Conservation (phyloP, 345 rosid genomes). For the Anastatica hierochuntica region DNA sequence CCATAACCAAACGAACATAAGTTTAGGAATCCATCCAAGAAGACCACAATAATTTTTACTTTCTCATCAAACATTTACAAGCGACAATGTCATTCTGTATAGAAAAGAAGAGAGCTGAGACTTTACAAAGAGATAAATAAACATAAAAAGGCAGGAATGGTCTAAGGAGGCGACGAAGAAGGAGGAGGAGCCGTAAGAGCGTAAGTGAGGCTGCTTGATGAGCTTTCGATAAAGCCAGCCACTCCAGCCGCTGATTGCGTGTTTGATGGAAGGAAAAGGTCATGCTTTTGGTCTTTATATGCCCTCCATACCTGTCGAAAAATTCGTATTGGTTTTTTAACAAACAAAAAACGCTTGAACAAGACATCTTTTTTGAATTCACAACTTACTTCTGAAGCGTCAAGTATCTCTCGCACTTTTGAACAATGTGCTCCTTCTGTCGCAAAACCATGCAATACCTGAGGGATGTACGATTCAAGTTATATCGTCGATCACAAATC, state of each 20-base stretch:
- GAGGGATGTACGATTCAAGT: not conserved
- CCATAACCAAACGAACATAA: too few species aligned
- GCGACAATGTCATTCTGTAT: constrained; percentile 2
- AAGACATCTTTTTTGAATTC: not conserved
- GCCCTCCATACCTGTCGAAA: constrained; percentile 77
- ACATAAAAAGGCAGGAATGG: not conserved
- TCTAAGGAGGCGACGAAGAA: constrained; percentile 5
- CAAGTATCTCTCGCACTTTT: constrained; percentile 72
- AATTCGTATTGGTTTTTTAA: not conserved
- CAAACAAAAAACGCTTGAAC: not conserved
- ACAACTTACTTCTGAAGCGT: constrained; percentile 82
- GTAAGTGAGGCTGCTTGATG: constrained; percentile 67
- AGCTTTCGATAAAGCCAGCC: constrained; percentile 87
- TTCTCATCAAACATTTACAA: constrained; percentile 27
- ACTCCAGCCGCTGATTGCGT: constrained; percentile 95
- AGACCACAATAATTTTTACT: not conserved
- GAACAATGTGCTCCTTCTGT: constrained; percentile 94
- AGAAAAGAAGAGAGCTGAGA: constrained; percentile 6
- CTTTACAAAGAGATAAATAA: constrained; percentile 23
- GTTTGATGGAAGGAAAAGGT: constrained; percentile 89
- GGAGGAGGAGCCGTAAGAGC: constrained; percentile 73
- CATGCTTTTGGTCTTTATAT: constrained; percentile 96
- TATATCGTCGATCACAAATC: not conserved
- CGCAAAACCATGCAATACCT: constrained; percentile 96
- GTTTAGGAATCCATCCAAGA: too few species aligned